Base-by-base conservation (phyloP, 306 rosid species). In the Carpinus viminea region DNA sequence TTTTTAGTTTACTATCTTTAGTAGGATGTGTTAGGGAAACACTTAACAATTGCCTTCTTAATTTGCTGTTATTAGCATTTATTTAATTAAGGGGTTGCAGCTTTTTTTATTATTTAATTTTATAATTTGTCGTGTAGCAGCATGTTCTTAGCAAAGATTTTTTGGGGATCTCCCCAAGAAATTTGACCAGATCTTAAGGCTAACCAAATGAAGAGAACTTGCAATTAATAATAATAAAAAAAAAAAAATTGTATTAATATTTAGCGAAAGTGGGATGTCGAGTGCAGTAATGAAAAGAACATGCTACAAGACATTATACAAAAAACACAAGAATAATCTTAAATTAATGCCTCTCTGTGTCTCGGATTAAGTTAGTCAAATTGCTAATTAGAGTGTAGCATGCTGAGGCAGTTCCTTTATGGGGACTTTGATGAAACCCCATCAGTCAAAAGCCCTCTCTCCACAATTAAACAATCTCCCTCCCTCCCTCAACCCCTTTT, bases 101-200 rank as follows among this genome's bases (percentile, higher is more conserved):
- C 52, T 48, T 48, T 48, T 51, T 15, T 36, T 69, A 24, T 26
- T 69, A 28, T 12, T 48, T 36, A 8, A 3, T 51, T 61, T 52
- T 70, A 38, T 3, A 38, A 38, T 3, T 38, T 62, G 18, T 68
- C 16, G 24, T 70, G 20, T 46, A 26, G 45, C 7, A 28, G 72
- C 81, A 21, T 55, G n/a, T 75, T 84, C 41, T 82, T 68, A 75
- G 55, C 68, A 60, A 76, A 70, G 57, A 80, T 68, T 77, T 80
- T 70, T 65, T 68, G 86, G 88, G 85, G 88, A 81, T 85, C 54
- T 81, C 72, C 54, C 28, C 52, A 87, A 74, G 78, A 88, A 85
- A 41, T 76, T 85, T 85, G 92, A 84, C 86, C 77, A 45, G 41
- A 69, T 17, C 46, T 76, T 76, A 76, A 31, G 77, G 77, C 56